Base-by-base conservation (phyloP, 1,284 basidiomycete genomes). In the Grifola frondosa region DNA sequence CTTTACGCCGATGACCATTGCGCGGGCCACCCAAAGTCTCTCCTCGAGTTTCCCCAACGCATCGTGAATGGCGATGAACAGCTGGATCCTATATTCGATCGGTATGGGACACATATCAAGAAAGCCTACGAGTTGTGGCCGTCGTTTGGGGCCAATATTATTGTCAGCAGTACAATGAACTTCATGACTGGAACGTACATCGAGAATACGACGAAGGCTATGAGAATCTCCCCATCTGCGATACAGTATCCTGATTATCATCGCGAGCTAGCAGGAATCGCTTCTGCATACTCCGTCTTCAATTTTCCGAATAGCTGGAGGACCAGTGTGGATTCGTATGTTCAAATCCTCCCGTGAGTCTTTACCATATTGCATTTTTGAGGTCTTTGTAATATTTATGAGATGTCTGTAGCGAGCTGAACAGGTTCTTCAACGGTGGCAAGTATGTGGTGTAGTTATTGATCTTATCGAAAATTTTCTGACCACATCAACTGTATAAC, bases 1-100 rank as follows among this genome's bases (percentile, higher is more conserved):
- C 45, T 53, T 28, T 53, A 53, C 30, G 51, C 42, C 37, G 51
- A 53, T 15, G 51, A 53, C 11, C 42, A 49, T 4, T 47, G 51
- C 17, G 42, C 33, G n/a, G 29, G 42, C 24, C 42, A 53, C 23
- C 42, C 48, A 7, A 37, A 47, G 6, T 42, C 48, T 16, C 40
- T 53, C 17, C 36, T 42, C 5, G 45, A 53, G 11, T 53, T 53
- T 31, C 48, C 45, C 5, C 48, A 48, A 15, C 44, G 51, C 12
- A 37, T 53, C 5, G 41, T 53, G n/a, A 26, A 21, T 8, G 51
- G 51, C 6, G 29, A 45, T 20, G 33, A 21, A 15, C 51, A 53
- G 31, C 33, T 49, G 21, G 45, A 38, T 24, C 42, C 51, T 1
- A 48, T 53, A 37, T 53, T 53, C 42, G 48, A 53, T 32, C 37